These are phyloP conservation scores for Salvia sclarea DNA, from an alignment of 305 asterid species.

Conservation along the genomic window DNA sequence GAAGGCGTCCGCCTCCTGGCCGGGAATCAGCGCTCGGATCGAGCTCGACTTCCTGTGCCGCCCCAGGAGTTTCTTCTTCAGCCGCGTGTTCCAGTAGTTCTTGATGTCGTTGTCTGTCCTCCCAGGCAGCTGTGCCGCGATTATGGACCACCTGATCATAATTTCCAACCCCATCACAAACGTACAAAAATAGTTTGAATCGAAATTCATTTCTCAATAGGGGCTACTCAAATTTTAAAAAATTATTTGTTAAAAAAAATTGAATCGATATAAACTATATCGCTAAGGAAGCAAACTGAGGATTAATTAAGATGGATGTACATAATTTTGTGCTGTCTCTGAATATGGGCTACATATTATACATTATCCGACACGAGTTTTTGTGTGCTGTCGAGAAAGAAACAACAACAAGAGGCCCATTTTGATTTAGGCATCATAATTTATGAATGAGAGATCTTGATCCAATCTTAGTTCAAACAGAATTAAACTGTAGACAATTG, in stretches of 20 bases:
- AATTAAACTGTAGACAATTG: constrained; percentile 29
- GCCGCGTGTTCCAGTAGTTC: constrained; percentile 71
- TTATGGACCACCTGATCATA: constrained; percentile 82
- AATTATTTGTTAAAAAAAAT: too few relatives aligned
- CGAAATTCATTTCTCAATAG: too few relatives aligned
- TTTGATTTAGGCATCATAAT: not conserved
- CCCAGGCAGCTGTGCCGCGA: constrained; percentile 73
- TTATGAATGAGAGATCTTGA: not conserved
- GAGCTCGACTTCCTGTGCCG: constrained; percentile 45
- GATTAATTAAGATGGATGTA: too few relatives aligned
- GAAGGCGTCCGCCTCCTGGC: constrained; percentile 23
- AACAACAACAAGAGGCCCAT: not conserved
- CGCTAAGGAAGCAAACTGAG: too few relatives aligned
- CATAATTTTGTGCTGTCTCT: too few relatives aligned
- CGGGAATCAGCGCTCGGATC: constrained; percentile 31
- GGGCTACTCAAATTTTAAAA: too few relatives aligned
- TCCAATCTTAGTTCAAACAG: constrained; percentile 27
- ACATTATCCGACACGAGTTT: not conserved
- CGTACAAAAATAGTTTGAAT: too few relatives aligned
- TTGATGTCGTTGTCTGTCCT: constrained; percentile 77
- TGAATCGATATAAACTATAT: too few relatives aligned
- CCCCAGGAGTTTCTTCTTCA: constrained; percentile 64
- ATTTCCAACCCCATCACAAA: too few relatives aligned
- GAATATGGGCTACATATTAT: too few relatives aligned
- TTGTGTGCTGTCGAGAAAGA: not conserved